Evolutionary conservation across 2,329 filamentous ascomycete species (phyloP).

Genomic region (Aureobasidium sp.): DNA sequence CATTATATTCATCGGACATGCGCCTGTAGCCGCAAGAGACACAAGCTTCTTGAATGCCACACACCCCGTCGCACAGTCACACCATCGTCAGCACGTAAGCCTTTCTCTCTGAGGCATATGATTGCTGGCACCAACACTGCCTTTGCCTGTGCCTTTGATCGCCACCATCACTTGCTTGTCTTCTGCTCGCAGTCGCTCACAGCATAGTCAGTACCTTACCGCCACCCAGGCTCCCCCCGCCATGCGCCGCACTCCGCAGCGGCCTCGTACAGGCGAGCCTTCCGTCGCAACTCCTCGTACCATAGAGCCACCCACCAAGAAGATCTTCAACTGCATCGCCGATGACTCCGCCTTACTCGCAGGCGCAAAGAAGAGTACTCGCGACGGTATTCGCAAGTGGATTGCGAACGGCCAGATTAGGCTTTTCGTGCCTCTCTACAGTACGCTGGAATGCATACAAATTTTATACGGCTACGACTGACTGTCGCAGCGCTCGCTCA

Average conservation of each 20-base stretch:
- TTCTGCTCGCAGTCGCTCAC: background rate
- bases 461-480: background rate
- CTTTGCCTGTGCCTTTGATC: background rate
- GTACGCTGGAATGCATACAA: constrained; percentile 29
- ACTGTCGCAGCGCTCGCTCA: constrained; percentile 16
- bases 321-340: constrained; percentile 48
- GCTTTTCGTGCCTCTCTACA: constrained; percentile 45
- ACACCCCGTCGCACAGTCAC: background rate
- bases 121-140: background rate
- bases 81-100: constrained; percentile 10
- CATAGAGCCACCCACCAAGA: constrained; percentile 26
- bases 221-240: background rate
- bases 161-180: background rate
- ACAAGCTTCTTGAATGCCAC: constrained; percentile 8
- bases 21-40: constrained; percentile 2
- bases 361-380: constrained; percentile 45
- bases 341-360: constrained; percentile 45
- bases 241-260: constrained; percentile 15
- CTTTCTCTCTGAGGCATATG: constrained; percentile 1
- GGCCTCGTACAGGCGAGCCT: background rate
- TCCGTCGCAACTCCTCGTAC: background rate
- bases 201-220: background rate
- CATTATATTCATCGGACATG: background rate
- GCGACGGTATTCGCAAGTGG: constrained; percentile 47
- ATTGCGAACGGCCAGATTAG: constrained; percentile 42